Base-by-base conservation (phyloP, 371 early-diverging fungal species). In the Rhizopus arrhizus region DNA sequence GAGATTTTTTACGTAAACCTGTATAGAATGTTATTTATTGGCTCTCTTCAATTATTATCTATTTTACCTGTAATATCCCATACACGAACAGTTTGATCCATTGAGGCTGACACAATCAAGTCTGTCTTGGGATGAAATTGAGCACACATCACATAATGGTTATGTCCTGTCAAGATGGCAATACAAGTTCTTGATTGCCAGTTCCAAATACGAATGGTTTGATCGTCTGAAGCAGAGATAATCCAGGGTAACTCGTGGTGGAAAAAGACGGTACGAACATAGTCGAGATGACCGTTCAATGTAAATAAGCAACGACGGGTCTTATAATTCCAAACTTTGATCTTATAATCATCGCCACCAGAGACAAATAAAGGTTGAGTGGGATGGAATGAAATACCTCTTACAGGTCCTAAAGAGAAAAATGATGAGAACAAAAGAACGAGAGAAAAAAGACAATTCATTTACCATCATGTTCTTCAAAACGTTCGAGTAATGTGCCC, bases 281-380 rank as follows among this genome's bases (percentile, higher is more conserved):
- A 99, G 73, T 99, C 99, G 62, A 96, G 78, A 78, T 99, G 99
- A 32, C 99, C 99, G 53, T 92, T 95, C 49, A 99, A 84, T 5
- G 96, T 97, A 66, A 95, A 96, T 12, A 95, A 79, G 72, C 98
- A 97, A 61, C 94, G 91, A 42, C 94, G 89, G 38, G 90, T 93
- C 74, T 98, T 98, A 85, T 97, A 95, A 81, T 97, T 96, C 98
- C 99, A 99, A n/a, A 99, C 93, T 73, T 98, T 97, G 72, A 99
- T 95, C 72, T 96, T 94, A 83, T 95, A 95, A 78, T 99, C 99
- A 77, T 99, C 99, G 59, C 99, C 99, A 43, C 96, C 99, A 43
- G 96, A 95, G 12, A 95, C 99, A 80, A 99, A 99, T 10, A 99
- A 76, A 36, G 98, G 96, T 66, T 98, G 97, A 6, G 95, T 90